Evolutionary conservation across 257 asterid genomes (phyloP), one percentile per base, ranked within the genome.

Genomic region (Linderniella brevidens): DNA sequence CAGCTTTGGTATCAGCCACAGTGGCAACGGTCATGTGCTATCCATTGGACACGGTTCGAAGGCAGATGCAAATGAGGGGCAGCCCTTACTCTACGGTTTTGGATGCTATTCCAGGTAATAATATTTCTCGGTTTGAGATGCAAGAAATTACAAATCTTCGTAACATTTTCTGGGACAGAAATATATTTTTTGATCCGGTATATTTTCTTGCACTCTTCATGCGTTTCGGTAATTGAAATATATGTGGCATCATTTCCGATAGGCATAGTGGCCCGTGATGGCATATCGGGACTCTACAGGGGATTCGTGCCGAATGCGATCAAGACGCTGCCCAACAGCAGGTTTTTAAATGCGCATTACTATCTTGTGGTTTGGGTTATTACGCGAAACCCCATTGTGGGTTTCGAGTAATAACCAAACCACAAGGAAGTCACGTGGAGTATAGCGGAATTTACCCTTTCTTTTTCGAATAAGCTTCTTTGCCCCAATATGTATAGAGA

Each of bases 41-140:
- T 70, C 98, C 98, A 48, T 61, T 88, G 80, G 98, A 84, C 70
- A 88, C 98, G 3, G 79, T 78, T 37, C 68, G 98, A 64, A 64
- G 96, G 49, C 98, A 88, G 72, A 84, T 88, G 98, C 98, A 88
- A 67, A 80, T 88, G 98, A 88, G 60, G 77, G 92, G 93, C 56
- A 68, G 80, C 9, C 96, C 98, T 35, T 88, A 78, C 58, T 46
- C 36, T 54, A 67, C 93, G 8, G 49, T 88, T 54, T 71, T 88
- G 64, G 93, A 88, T 62, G 96, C 93, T 57, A 35, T 84, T 61
- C 69, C 78, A 59, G 98, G 98, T 88, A 78, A n/a, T n/a, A n/a
- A n/a, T 62, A 47, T 8, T 43, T 53, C 40, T 52, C 46, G 43
- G 13, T 52, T 41, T 48, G 25, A 46, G 40, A 15, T 8, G 18